Base-by-base conservation (phyloP, 2,329 filamentous ascomycete genomes). In the Venturia aucupariae region DNA sequence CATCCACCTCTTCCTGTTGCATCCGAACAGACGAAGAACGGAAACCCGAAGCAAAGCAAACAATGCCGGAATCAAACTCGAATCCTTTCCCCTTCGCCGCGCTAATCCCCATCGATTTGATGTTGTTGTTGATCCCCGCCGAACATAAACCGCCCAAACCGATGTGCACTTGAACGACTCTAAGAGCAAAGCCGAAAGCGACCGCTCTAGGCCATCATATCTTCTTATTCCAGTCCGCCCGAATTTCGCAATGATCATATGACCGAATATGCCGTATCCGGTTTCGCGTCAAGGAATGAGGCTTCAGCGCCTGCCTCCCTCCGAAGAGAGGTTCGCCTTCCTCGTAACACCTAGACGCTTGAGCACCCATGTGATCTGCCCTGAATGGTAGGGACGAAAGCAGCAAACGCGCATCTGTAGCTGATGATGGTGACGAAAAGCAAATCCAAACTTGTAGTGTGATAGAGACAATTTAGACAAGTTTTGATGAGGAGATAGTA, bases 51-150 rank as follows among this genome's bases (percentile, higher is more conserved):
- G 27, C 30, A 57, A 57, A 57, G 51, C 15, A 57, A 57, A 57
- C 15, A 35, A 51, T 51, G 46, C 46, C 46, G 46, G 46, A 51
- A 27, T 51, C 46, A 17, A 51, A 27, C 11, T 51, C 22, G 24
- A 57, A 27, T 22, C 51, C 30, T 32, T 35, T 11, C 51, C 51
- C 51, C 51, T 35, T 57, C 51, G 51, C 51, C 51, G 15, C 51
- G 51, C 51, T 57, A 57, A 57, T 57, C 27, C 44, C 51, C 51
- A 57, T 57, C 51, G 27, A 35, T 32, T 57, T 35, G 51, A 38
- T 38, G 51, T 35, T 57, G 51, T 35, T 32, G 19, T 57, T 27
- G 24, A 51, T 27, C 46, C 46, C 51, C 30, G 19, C 30, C 51
- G 15, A 57, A 30, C 27, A 57, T 27, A 51, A 54, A 54, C 24